Evolutionary conservation across 2,329 filamentous ascomycete species (phyloP).

Genomic region (Claviceps capensis): DNA sequence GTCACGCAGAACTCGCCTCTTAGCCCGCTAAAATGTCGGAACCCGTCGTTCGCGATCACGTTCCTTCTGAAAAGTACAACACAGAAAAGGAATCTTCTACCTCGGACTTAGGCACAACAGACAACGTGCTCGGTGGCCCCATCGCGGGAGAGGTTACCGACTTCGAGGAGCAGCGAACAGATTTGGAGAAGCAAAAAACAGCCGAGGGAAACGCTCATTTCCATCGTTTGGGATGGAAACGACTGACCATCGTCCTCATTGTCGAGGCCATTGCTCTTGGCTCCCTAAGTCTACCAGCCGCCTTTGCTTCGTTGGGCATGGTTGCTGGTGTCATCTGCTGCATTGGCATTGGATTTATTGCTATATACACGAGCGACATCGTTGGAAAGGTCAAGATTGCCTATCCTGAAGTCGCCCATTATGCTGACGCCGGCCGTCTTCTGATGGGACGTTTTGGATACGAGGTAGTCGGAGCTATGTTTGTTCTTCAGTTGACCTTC

Average conservation of each 20-base stretch:
- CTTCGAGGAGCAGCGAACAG: constrained; percentile 20
- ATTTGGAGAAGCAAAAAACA: constrained; percentile 33
- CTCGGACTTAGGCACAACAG: constrained; percentile 8
- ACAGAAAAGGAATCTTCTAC: constrained; percentile 4
- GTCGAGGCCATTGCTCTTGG: constrained; percentile 44
- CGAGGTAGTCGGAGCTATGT: constrained; percentile 47
- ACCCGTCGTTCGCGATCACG: constrained; percentile 4
- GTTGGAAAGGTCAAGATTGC: constrained; percentile 35
- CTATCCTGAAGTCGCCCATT: constrained; percentile 45
- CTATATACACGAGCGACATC: constrained; percentile 34
- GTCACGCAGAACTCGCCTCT: neutral
- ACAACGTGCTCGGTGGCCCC: constrained; percentile 14
- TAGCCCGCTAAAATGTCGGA: constrained; percentile 2
- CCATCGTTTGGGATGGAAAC: constrained; percentile 41
- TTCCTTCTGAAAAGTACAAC: neutral
- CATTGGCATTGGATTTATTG: constrained; percentile 29
- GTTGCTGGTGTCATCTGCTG: constrained; percentile 31
- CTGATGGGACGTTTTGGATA: constrained; percentile 46
- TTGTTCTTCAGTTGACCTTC: constrained; percentile 52
- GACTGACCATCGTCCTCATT: constrained; percentile 39
- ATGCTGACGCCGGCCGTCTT: constrained; percentile 53
- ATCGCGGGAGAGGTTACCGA: constrained; percentile 24
- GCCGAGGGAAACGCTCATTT: constrained; percentile 34
- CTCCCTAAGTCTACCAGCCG: constrained; percentile 34
- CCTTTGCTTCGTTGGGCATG: constrained; percentile 41